Conservation (phyloP, 2,329 filamentous ascomycete genomes). For the Verticillium tricorpus region DNA sequence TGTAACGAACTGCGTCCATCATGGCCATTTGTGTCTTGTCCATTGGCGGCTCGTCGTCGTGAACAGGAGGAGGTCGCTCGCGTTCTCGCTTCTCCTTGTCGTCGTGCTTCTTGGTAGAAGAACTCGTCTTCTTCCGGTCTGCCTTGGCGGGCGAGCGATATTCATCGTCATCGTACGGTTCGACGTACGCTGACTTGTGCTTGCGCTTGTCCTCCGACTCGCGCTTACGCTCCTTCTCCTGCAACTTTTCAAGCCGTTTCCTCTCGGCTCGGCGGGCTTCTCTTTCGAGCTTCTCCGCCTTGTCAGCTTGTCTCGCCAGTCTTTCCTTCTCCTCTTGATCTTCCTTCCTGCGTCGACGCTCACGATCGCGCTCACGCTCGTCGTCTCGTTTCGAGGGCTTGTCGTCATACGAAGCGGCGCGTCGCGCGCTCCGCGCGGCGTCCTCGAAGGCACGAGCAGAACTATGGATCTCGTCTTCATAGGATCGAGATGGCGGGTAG, state of each 20-base stretch:
- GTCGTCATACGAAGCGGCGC: constrained; percentile 43
- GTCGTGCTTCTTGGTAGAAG: constrained; percentile 30
- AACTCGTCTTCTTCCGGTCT: constrained; percentile 32
- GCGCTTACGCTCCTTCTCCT: constrained; percentile 32
- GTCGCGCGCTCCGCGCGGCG: constrained; percentile 31
- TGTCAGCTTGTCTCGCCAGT: constrained; percentile 15
- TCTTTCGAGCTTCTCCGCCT: constrained; percentile 21
- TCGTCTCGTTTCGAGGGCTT: constrained; percentile 38
- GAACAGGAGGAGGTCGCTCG: neutral
- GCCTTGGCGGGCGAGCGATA: constrained; percentile 15
- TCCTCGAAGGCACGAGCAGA: constrained; percentile 37
- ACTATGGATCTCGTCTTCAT: constrained; percentile 13
- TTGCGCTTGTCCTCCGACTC: constrained; percentile 29
- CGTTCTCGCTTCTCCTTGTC: constrained; percentile 10
- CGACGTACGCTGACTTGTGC: constrained; percentile 26
- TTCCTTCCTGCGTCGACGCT: constrained; percentile 15
- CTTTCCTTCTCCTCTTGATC: constrained; percentile 16
- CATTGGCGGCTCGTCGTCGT: constrained; percentile 4
- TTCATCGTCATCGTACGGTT: constrained; percentile 26
- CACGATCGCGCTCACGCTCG: constrained; percentile 31
- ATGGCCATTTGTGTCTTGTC: constrained; percentile 6
- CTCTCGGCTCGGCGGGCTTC: constrained; percentile 27
- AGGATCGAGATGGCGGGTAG: neutral
- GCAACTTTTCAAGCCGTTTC: constrained; percentile 25
- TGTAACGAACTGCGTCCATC: constrained; percentile 10